phyloP scores from a whole-genome alignment of 164 flowering plant species.

The Liriodendron chinense region DNA sequence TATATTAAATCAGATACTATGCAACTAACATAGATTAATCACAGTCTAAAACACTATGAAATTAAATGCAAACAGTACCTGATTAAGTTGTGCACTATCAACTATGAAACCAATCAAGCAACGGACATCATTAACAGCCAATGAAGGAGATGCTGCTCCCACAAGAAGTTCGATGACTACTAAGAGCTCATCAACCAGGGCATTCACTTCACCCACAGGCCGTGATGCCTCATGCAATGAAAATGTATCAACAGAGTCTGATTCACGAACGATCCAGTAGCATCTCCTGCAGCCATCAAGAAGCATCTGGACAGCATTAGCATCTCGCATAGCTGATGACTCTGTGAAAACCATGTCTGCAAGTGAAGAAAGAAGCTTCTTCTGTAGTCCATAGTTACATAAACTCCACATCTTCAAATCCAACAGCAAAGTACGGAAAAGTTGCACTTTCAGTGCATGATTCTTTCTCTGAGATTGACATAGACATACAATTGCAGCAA shows the following conservation, averaged over 20 bases:
- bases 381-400: slow-evolving; percentile 94
- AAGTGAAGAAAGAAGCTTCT: slow-evolving; percentile 93
- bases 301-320: slow-evolving; percentile 97
- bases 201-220: slow-evolving; percentile 94
- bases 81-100: slow-evolving; percentile 95
- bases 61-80: slow-evolving; percentile 40
- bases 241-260: slow-evolving; percentile 74
- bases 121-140: slow-evolving; percentile 73
- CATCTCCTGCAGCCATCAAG: slow-evolving; percentile 97
- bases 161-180: slow-evolving; percentile 86
- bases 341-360: slow-evolving; percentile 99
- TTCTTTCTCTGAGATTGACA: slow-evolving; percentile 87
- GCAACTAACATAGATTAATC: too few relatives aligned
- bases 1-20: too few relatives aligned
- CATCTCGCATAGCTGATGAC: slow-evolving; percentile 87
- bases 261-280: slow-evolving; percentile 87
- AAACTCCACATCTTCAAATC: slow-evolving; percentile 95
- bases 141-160: slow-evolving; percentile 78
- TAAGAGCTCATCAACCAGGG: slow-evolving; percentile 92
- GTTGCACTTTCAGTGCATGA: slow-evolving; percentile 84
- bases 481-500: slow-evolving; percentile 80
- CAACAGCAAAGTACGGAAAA: slow-evolving; percentile 74
- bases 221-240: slow-evolving; percentile 52
- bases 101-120: slow-evolving; percentile 88
- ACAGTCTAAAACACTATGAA: not conserved